phyloP scores from a whole-genome alignment of 2,329 filamentous ascomycete species.

The Botrytis tulipae region DNA sequence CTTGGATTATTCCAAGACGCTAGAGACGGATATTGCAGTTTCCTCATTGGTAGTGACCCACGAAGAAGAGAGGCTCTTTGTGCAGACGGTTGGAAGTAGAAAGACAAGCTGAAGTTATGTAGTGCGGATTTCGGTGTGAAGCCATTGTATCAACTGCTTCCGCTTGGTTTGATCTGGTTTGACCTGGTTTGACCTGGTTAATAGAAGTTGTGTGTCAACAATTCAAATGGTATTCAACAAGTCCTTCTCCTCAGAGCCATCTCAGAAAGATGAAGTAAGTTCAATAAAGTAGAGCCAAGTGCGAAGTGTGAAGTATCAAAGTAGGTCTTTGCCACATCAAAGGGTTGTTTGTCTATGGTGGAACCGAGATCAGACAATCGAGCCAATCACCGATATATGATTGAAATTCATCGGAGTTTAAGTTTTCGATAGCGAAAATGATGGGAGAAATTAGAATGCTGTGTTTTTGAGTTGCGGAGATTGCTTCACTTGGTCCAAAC shows the following conservation, averaged over 20 bases:
- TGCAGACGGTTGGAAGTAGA: not conserved
- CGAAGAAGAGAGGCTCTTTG: not conserved
- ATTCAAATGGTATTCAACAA: not conserved
- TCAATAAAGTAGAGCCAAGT: not conserved
- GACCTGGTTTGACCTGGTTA: no score
- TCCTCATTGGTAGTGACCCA: not conserved
- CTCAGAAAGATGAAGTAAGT: not conserved
- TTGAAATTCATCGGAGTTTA: not conserved
- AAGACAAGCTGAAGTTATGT: not conserved
- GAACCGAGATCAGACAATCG: not conserved
- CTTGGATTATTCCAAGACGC: not conserved
- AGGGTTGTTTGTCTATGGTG: not conserved
- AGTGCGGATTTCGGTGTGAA: not conserved
- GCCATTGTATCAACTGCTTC: not conserved
- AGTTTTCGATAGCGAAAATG: constrained; percentile 8
- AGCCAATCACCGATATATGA: not conserved
- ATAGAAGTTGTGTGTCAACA: not conserved
- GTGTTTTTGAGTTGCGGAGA: not conserved
- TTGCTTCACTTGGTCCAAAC: not conserved
- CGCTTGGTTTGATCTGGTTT: no score
- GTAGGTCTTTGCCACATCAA: not conserved
- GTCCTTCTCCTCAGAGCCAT: not conserved
- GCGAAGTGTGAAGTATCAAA: not conserved
- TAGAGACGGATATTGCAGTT: not conserved
- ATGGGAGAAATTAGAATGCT: constrained; percentile 13